These are phyloP conservation scores for Hanseniaspora mollemarum DNA, from an alignment of 805 yeast species.

Conservation along the genomic window DNA sequence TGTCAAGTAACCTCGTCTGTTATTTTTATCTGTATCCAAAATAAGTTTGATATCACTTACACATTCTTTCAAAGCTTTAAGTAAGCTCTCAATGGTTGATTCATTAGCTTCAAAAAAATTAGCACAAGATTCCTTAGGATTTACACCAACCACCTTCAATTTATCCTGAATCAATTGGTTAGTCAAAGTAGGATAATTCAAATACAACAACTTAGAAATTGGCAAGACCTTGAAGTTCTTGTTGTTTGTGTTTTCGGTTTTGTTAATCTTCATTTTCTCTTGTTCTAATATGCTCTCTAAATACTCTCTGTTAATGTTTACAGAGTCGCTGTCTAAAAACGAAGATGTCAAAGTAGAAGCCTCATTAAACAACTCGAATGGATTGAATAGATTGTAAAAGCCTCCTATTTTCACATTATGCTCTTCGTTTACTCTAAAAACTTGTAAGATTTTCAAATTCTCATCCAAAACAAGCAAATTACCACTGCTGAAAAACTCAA, in stretches of 20 bases:
- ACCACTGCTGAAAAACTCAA: constrained; percentile 94
- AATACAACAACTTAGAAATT: constrained; percentile 57
- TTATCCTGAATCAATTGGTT: constrained; percentile 62
- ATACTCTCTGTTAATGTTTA: constrained; percentile 16
- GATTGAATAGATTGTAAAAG: constrained; percentile 50
- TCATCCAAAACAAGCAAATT: constrained; percentile 70
- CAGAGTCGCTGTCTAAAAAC: constrained; percentile 15
- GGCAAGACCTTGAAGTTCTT: constrained; percentile 41
- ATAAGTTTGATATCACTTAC: constrained; percentile 36
- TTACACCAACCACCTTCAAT: constrained; percentile 38
- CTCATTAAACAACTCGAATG: constrained; percentile 32
- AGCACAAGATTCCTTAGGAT: constrained; percentile 34
- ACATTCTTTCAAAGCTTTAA: constrained; percentile 37
- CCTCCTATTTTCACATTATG: constrained; percentile 65
- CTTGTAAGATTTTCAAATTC: constrained; percentile 51
- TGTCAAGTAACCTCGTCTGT: constrained; percentile 50
- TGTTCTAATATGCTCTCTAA: constrained; percentile 27
- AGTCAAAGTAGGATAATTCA: constrained; percentile 61
- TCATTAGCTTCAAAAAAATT: constrained; percentile 24
- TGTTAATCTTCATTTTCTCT: constrained; percentile 18
- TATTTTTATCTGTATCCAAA: constrained; percentile 24
- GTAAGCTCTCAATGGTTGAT: constrained; percentile 27
- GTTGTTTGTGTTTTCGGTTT: constrained; percentile 21
- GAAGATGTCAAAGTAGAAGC: constrained; percentile 1
- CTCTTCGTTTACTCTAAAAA: constrained; percentile 71